These are phyloP conservation scores for Arachis hypogaea DNA, from an alignment of 306 rosid species.

Conservation along the genomic window DNA sequence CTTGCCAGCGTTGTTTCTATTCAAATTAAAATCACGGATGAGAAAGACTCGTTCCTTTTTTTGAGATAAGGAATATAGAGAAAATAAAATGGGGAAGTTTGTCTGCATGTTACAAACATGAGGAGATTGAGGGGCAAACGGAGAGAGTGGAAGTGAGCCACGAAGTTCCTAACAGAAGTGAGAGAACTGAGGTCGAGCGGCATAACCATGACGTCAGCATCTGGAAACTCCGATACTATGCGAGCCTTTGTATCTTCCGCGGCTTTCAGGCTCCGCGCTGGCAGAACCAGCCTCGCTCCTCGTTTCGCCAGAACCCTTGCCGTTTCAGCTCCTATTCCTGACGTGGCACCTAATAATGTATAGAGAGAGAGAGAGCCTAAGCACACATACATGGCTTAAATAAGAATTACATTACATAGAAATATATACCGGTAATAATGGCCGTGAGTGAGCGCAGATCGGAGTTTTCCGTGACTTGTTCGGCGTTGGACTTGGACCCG, in stretches of 20 bases:
- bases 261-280: constrained; percentile 71
- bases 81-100: neutral
- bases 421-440: constrained; percentile 70
- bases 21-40: constrained; percentile 12
- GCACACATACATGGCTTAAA: too few relatives aligned
- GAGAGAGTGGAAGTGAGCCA: constrained; percentile 57
- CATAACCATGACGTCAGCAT: constrained; percentile 60
- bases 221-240: constrained; percentile 62
- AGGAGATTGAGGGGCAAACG: constrained; percentile 78
- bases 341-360: constrained; percentile 66
- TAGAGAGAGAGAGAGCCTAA: too few relatives aligned
- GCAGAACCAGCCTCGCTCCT: constrained; percentile 78
- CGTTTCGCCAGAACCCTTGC: constrained; percentile 83
- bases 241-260: constrained; percentile 76
- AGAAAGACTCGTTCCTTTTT: neutral
- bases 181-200: constrained; percentile 88
- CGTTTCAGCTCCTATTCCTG: constrained; percentile 94
- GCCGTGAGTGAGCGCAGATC: constrained; percentile 74
- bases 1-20: constrained; percentile 90
- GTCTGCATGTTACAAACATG: constrained; percentile 49
- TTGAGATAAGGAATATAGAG: neutral
- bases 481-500: constrained; percentile 89
- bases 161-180: constrained; percentile 64
- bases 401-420: too few relatives aligned
- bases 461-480: constrained; percentile 54